These are phyloP conservation scores for Vanrija humicola DNA, from an alignment of 1,284 basidiomycete species.

Conservation along the genomic window DNA sequence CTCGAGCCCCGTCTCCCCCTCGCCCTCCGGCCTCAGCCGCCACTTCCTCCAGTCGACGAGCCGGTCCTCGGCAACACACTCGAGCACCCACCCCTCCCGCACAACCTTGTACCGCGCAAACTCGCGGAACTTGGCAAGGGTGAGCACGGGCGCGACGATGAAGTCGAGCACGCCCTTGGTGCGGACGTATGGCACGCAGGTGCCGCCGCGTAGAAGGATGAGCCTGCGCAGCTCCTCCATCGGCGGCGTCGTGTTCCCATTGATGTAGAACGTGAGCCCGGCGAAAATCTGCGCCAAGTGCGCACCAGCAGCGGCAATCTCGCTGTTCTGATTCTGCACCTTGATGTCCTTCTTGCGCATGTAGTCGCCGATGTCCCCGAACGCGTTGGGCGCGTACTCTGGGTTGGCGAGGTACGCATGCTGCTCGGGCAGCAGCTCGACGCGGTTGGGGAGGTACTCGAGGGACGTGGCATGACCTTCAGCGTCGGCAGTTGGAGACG, in stretches of 20 bases:
- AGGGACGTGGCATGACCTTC: background rate
- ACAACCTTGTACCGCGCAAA: constrained; percentile 83
- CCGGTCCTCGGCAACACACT: constrained; percentile 62
- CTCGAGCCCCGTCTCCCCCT: constrained; percentile 22
- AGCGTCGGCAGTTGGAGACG: background rate
- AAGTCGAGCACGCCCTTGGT: constrained; percentile 50
- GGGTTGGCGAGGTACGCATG: constrained; percentile 38
- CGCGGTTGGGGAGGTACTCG: background rate
- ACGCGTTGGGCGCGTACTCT: constrained; percentile 71
- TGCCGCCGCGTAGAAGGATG: constrained; percentile 77
- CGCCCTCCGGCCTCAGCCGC: constrained; percentile 22
- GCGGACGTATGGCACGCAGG: constrained; percentile 60
- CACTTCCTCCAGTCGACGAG: constrained; percentile 52
- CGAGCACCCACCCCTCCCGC: constrained; percentile 77
- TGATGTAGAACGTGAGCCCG: constrained; percentile 78
- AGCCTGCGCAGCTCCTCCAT: constrained; percentile 77
- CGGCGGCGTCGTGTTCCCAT: constrained; percentile 84
- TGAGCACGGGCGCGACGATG: constrained; percentile 84
- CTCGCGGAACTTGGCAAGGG: constrained; percentile 80
- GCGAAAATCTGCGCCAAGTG: constrained; percentile 60
- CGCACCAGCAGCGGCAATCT: constrained; percentile 50
- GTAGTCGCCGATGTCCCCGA: constrained; percentile 81
- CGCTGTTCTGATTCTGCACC: constrained; percentile 75
- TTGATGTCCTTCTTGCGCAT: constrained; percentile 87
- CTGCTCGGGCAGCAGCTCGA: constrained; percentile 1